Conservation (phyloP, 2,329 filamentous ascomycete species). For the Penicillium expansum region DNA sequence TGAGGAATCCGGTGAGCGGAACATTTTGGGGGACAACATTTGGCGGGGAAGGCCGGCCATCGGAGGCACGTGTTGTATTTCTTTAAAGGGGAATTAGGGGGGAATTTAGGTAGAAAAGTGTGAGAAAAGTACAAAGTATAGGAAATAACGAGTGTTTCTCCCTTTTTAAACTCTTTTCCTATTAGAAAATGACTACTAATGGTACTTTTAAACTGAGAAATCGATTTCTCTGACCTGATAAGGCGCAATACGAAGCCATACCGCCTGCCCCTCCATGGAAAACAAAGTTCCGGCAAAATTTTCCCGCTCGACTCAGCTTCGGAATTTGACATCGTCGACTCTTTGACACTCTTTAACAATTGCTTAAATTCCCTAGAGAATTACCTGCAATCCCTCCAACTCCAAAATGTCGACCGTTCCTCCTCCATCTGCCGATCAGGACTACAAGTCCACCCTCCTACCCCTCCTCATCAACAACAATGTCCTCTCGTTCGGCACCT, state of each 20-base stretch:
- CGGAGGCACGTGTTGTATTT: constrained; percentile 31
- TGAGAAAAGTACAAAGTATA: not conserved
- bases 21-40: constrained; percentile 11
- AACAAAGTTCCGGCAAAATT: constrained; percentile 17
- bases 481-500: constrained; percentile 44
- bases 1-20: constrained; percentile 13
- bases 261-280: constrained; percentile 25
- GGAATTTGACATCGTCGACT: not conserved
- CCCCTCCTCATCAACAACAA: constrained; percentile 40
- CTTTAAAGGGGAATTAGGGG: not conserved
- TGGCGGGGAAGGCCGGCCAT: constrained; percentile 29
- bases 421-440: constrained; percentile 27
- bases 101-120: not conserved
- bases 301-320: constrained; percentile 16
- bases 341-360: not conserved
- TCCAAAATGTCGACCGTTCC: constrained; percentile 28
- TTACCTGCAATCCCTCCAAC: not conserved
- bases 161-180: not conserved
- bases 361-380: no score
- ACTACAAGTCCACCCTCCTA: constrained; percentile 41
- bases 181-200: not conserved
- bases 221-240: not conserved
- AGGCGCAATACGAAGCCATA: not conserved
- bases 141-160: not conserved
- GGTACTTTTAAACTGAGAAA: not conserved